Percentiles rank a stretch among this genome's conserved stretches.
Evolutionary conservation across 129 eudicot species (phyloP).

Genomic region (Deinandra increscens): DNA sequence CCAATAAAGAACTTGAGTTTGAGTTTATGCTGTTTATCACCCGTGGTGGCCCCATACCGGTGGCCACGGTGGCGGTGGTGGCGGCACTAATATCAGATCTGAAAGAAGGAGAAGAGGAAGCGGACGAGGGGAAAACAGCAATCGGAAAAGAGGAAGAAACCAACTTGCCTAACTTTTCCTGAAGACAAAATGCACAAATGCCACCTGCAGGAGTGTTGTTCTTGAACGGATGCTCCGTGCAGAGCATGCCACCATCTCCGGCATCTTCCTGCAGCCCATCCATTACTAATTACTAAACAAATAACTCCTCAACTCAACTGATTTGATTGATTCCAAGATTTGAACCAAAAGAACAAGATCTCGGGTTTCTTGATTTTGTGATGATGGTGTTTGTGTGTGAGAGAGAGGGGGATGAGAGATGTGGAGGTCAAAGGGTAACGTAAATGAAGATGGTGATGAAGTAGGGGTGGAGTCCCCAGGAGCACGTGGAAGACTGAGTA

Average conservation of each 20-base stretch:
- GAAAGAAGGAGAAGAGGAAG: conserved; percentile 62
- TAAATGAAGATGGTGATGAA: conserved; percentile 35
- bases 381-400: conserved; percentile 11
- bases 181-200: conserved; percentile 85
- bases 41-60: not conserved
- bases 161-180: conserved; percentile 85
- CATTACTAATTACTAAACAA: conserved; percentile 33
- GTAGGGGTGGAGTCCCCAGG: conserved; percentile 57
- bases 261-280: conserved; percentile 61
- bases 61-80: not conserved
- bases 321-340: not conserved
- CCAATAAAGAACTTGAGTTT: not conserved
- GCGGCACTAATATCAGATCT: conserved; percentile 48
- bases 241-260: conserved; percentile 63
- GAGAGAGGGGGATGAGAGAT: conserved; percentile 6
- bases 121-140: conserved; percentile 56
- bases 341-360: not conserved
- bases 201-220: conserved; percentile 68
- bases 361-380: conserved; percentile 11
- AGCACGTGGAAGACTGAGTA: conserved; percentile 82
- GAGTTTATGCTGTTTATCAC: too few relatives aligned
- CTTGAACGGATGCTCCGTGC: conserved; percentile 67
- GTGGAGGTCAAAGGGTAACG: conserved; percentile 30
- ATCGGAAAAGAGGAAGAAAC: conserved; percentile 78
- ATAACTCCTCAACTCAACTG: too few relatives aligned